Conservation (phyloP, 2,329 filamentous ascomycete species). For the Sporothrix schenckii region DNA sequence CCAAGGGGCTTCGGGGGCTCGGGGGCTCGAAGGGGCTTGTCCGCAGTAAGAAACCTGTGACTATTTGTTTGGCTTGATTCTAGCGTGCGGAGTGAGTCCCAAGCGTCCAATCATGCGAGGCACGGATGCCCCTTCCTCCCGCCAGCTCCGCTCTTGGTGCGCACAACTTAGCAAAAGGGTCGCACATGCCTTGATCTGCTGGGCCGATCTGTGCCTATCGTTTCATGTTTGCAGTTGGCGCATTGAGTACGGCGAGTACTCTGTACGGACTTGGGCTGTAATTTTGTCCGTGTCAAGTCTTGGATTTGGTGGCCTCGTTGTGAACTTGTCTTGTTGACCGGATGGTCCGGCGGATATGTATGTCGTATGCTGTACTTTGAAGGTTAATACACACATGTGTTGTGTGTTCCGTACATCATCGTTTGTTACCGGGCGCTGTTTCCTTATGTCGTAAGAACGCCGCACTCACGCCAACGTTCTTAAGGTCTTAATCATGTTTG, state of each 20-base stretch:
- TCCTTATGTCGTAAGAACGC: too few relatives aligned
- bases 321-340: not conserved
- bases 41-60: not conserved
- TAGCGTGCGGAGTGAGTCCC: not conserved
- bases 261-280: too few relatives aligned
- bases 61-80: conserved; percentile 12
- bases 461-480: too few relatives aligned
- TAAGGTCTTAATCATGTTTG: too few relatives aligned
- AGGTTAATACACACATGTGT: too few relatives aligned
- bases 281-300: not conserved
- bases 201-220: conserved; percentile 21
- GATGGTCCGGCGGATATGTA: too few relatives aligned
- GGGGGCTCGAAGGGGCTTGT: too few relatives aligned
- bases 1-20: too few relatives aligned
- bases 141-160: not conserved
- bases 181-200: conserved; percentile 15
- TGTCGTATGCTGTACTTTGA: too few relatives aligned
- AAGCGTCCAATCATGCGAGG: not conserved
- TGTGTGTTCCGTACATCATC: too few relatives aligned
- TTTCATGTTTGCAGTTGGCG: conserved; percentile 16
- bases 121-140: conserved; percentile 2
- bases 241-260: not conserved
- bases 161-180: not conserved
- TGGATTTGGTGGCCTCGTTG: not conserved
- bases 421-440: too few relatives aligned